Conservation (phyloP, 2,329 filamentous ascomycete genomes). For the Colletotrichum sp. region DNA sequence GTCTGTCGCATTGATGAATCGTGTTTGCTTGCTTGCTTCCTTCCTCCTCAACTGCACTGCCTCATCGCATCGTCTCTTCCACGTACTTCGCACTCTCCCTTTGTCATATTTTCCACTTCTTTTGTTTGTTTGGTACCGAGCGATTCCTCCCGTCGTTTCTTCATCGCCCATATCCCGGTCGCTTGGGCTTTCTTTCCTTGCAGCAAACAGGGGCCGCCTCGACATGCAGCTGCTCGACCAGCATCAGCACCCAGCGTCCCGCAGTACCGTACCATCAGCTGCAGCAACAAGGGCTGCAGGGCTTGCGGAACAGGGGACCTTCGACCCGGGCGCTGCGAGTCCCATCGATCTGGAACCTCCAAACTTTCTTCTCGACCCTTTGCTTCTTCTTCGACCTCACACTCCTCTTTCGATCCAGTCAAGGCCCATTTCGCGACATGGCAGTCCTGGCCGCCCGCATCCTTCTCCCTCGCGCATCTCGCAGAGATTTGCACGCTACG, state of each 20-base stretch:
- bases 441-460: neutral
- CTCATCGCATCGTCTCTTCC: neutral
- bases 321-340: constrained; percentile 12
- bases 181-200: neutral
- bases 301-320: neutral
- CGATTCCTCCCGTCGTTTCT: neutral
- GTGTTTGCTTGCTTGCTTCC: neutral
- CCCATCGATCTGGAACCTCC: constrained; percentile 13
- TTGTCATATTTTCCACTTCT: neutral
- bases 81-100: neutral
- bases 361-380: neutral
- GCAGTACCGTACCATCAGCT: neutral
- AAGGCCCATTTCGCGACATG: neutral
- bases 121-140: neutral
- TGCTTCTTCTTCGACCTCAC: neutral
- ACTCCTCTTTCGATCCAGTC: neutral
- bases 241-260: neutral
- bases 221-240: neutral
- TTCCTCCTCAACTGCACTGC: neutral
- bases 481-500: neutral
- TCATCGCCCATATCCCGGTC: neutral
- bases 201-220: neutral
- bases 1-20: neutral
- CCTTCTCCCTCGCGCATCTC: neutral
- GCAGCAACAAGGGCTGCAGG: neutral